Conservation (phyloP, 139 green algal species). For the Picochlorum sp. region DNA sequence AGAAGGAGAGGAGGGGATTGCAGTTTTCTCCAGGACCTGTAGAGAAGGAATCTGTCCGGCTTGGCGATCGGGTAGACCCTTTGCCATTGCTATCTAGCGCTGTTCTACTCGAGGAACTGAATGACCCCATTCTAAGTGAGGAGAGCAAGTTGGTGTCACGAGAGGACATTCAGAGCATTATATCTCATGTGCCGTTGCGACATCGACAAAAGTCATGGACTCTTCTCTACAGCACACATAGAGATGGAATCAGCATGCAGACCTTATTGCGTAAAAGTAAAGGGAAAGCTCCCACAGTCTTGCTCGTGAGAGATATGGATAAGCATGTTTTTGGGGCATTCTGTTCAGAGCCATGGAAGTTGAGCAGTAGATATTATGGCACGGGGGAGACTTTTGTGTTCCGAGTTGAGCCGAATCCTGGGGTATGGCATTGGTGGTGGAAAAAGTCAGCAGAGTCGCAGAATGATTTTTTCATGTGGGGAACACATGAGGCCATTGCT, state of each 20-base stretch:
- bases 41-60: not conserved
- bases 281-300: slow-evolving; percentile 19
- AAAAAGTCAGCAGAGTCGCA: not conserved
- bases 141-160: slow-evolving; percentile 12
- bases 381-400: slow-evolving; percentile 36
- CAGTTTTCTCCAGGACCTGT: not conserved
- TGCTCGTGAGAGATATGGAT: slow-evolving; percentile 30
- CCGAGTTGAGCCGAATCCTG: slow-evolving; percentile 6
- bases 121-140: not conserved
- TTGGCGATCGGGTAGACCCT: not conserved
- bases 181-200: slow-evolving; percentile 12
- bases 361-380: slow-evolving; percentile 24
- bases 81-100: slow-evolving; percentile 1
- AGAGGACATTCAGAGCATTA: slow-evolving; percentile 13
- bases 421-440: slow-evolving; percentile 17
- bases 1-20: not conserved
- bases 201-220: slow-evolving; percentile 20
- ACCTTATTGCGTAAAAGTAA: slow-evolving; percentile 20
- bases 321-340: slow-evolving; percentile 29
- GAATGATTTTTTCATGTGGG: slow-evolving; percentile 39
- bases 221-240: slow-evolving; percentile 21
- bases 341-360: slow-evolving; percentile 31
- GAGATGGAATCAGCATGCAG: slow-evolving; percentile 31
- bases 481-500: slow-evolving; percentile 16
- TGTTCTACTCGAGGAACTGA: not conserved